Evolutionary conservation across 73 alveolate genomes (phyloP).

Genomic region (Paramecium octaurelia): DNA sequence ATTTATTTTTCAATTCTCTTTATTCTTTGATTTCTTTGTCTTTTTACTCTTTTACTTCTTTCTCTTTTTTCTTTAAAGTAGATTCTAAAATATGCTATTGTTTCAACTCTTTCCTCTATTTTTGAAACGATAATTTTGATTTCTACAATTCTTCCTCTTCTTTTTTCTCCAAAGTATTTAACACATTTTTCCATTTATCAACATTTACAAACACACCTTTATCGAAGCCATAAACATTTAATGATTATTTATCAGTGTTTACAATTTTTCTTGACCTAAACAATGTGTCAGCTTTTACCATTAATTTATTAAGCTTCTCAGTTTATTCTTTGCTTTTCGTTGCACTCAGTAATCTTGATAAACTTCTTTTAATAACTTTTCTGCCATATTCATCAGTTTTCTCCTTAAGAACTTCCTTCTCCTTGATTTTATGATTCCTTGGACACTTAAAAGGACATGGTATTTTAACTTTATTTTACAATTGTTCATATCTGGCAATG

Average conservation of each 20-base stretch:
- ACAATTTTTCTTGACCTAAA: neutral
- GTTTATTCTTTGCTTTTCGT: neutral
- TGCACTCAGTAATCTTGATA: neutral
- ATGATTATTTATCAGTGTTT: neutral
- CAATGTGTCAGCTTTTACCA: neutral
- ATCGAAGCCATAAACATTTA: neutral
- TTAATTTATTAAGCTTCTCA: neutral
- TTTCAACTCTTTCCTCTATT: neutral
- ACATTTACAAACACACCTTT: neutral
- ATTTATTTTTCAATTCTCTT: neutral
- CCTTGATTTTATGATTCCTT: neutral
- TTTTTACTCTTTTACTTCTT: neutral
- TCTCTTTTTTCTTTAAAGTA: neutral
- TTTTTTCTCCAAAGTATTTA: neutral
- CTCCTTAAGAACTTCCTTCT: neutral
- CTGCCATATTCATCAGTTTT: neutral
- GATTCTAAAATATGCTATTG: neutral
- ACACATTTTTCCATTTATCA: neutral
- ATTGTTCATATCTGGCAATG: neutral
- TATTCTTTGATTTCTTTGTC: neutral
- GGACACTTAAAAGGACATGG: neutral
- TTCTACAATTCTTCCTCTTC: neutral
- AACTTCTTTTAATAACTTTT: neutral
- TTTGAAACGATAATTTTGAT: neutral
- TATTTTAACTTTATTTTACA: neutral